Base-by-base conservation (phyloP, 2,329 filamentous ascomycete species). In the Pseudogymnoascus sp. region DNA sequence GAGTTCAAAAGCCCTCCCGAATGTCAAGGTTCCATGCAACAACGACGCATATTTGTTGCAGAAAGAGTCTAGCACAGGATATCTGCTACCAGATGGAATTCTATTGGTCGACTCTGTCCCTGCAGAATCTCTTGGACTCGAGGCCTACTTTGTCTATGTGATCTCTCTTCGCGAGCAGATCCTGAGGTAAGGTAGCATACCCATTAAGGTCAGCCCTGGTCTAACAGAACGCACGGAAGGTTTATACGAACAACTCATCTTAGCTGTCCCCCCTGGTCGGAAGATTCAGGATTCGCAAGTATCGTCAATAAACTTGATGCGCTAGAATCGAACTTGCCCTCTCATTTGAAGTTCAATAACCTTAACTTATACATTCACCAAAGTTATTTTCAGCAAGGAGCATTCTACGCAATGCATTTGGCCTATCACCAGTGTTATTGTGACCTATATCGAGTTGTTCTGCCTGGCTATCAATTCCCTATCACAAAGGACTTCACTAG, bases 391-490 rank as follows among this genome's bases (percentile, higher is more conserved):
- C 63, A 66, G 11, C 38, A 68, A 8, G 68, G 68, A 12, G 66
- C 65, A n/a, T 65, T 70, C 12, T 70, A 69, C 35, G 62, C 66
- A 12, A 63, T 71, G 8, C 68, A 71, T 59, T 65, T 71, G 31
- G 60, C 68, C 4, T 68, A 70, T 31, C 67, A 71, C 49, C 64
- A 69, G 8, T 62, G 66, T 58, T 63, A 70, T 14, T 69, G 65
- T 23, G 69, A 71, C 33, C 52, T 70, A 23, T 70, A 67, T 1
- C 49, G 69, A 33, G 63, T 66, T 2, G 68, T 68, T 1, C 62
- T 72, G 3, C 67, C 69, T 4, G 69, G 69, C 1, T 70, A 67
- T 64, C 67, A 65, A 41, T 71, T 71, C 38, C 69, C 70, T 1
- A 52, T 71, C 10, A 66, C 69, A 5, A 38, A 65, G 7, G 66